Conservation (phyloP, 257 asterid genomes). For the Solanum peruvianum region DNA sequence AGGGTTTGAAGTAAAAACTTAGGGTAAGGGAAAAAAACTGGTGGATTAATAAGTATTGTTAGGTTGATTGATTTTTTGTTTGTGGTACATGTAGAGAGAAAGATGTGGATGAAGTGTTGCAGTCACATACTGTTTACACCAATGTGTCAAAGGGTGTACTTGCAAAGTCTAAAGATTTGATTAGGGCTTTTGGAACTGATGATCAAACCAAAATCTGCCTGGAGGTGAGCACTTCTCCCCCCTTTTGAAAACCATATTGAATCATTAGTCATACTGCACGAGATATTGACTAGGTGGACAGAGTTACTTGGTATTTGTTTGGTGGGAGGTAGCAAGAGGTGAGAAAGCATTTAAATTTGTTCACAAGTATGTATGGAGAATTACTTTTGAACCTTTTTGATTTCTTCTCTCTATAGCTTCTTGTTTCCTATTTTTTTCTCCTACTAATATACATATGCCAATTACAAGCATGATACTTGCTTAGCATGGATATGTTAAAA, state of each 20-base stretch:
- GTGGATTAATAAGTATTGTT: neutral
- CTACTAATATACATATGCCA: neutral
- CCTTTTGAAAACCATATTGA: neutral
- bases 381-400: neutral
- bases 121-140: conserved; percentile 74
- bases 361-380: neutral
- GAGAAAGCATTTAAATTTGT: neutral
- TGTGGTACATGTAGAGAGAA: conserved; percentile 42
- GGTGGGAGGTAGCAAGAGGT: neutral
- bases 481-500: neutral
- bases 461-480: neutral
- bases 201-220: conserved; percentile 68
- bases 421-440: neutral
- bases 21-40: neutral
- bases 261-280: neutral
- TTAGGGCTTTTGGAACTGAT: conserved; percentile 75
- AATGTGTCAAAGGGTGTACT: conserved; percentile 91
- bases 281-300: neutral
- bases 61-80: neutral
- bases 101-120: conserved; percentile 95
- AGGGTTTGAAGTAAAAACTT: neutral
- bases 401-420: neutral
- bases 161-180: conserved; percentile 75
- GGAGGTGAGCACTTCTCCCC: conserved; percentile 34
- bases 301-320: too few relatives aligned